These are phyloP conservation scores for Pseudogymnoascus sp. DNA, from an alignment of 2,329 filamentous ascomycete genomes.

Conservation along the genomic window DNA sequence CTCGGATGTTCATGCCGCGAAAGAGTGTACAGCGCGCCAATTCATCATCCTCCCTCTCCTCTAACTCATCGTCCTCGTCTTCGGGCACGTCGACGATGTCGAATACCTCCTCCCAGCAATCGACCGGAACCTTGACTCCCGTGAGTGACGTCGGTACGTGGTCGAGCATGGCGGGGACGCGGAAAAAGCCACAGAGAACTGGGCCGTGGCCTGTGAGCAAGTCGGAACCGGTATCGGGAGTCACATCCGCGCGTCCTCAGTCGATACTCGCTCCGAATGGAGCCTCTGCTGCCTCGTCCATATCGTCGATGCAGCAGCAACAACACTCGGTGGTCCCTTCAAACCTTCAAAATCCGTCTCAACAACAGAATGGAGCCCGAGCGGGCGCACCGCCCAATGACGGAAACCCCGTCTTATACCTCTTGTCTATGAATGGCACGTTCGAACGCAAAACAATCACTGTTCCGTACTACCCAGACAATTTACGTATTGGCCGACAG, in stretches of 20 bases:
- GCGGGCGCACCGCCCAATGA: slow-evolving; percentile 35
- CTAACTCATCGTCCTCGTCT: slow-evolving; percentile 51
- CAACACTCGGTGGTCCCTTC: slow-evolving; percentile 59
- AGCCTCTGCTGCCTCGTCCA: slow-evolving; percentile 50
- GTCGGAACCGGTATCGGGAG: slow-evolving; percentile 54
- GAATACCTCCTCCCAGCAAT: slow-evolving; percentile 46
- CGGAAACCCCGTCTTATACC: slow-evolving; percentile 70
- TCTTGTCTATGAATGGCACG: slow-evolving; percentile 87
- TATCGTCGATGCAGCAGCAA: slow-evolving; percentile 52
- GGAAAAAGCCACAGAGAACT: slow-evolving; percentile 39
- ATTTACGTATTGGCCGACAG: slow-evolving; percentile 85
- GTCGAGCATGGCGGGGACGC: slow-evolving; percentile 34
- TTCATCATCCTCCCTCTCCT: slow-evolving; percentile 81
- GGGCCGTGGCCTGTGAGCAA: slow-evolving; percentile 60
- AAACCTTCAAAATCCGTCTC: slow-evolving; percentile 53
- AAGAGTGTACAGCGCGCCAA: slow-evolving; percentile 81
- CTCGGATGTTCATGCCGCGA: slow-evolving; percentile 82
- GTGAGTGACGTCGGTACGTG: slow-evolving; percentile 19
- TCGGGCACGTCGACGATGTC: slow-evolving; percentile 50
- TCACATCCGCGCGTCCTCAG: slow-evolving; percentile 54
- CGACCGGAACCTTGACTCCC: slow-evolving; percentile 46
- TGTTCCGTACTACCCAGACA: slow-evolving; percentile 90
- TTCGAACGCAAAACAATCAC: slow-evolving; percentile 96
- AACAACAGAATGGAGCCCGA: slow-evolving; percentile 50
- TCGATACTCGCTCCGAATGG: slow-evolving; percentile 52